Percentiles rank a stretch among this genome's conserved stretches.
Evolutionary conservation across 495 filamentous ascomycete species (phyloP).

Genomic region (Parmelia sp.): DNA sequence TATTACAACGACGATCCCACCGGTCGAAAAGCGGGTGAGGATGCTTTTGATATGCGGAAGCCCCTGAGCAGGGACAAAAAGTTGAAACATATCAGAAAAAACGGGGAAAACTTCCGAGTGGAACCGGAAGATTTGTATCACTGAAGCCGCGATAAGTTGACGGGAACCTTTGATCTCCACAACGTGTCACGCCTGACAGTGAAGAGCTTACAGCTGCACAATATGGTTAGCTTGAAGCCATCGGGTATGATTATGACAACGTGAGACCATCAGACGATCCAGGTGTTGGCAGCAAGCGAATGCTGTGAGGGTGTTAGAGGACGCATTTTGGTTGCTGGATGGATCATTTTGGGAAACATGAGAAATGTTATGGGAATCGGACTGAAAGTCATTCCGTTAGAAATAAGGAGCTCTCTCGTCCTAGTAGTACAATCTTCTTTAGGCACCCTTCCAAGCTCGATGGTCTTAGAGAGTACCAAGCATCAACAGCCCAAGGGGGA

Average conservation of each 20-base stretch:
- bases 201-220: background rate
- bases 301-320: background rate
- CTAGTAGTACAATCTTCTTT: background rate
- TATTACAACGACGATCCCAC: constrained; percentile 84
- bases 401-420: background rate
- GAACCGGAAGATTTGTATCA: constrained; percentile 74
- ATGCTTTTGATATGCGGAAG: constrained; percentile 97
- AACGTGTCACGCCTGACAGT: background rate
- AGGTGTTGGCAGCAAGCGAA: too few species aligned
- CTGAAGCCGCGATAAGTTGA: constrained; percentile 8
- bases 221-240: background rate
- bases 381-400: background rate
- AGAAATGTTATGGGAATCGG: background rate
- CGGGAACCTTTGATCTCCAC: background rate
- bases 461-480: background rate
- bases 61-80: constrained; percentile 77
- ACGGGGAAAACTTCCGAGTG: constrained; percentile 78
- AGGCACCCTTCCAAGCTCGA: background rate
- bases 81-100: constrained; percentile 65
- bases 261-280: too few species aligned
- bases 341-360: background rate
- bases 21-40: constrained; percentile 54
- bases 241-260: background rate
- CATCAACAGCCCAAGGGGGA: background rate
- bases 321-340: background rate